Percentiles rank a stretch among this genome's conserved stretches.
phyloP scores from a whole-genome alignment of 2,329 filamentous ascomycete genomes.

The Dothiorella sarmentorum region DNA sequence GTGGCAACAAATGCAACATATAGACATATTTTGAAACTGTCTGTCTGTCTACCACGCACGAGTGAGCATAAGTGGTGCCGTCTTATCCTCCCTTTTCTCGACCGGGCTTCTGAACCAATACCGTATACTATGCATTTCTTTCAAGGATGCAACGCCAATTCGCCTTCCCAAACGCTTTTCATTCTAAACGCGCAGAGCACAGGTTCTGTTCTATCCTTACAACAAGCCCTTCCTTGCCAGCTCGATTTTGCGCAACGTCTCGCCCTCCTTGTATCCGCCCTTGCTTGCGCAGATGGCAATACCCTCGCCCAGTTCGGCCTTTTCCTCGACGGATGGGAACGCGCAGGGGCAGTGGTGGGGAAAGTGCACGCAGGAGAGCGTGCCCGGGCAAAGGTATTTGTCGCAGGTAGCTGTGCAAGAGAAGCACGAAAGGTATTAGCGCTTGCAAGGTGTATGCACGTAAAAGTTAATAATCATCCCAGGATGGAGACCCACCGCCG shows the following conservation, averaged over 20 bases:
- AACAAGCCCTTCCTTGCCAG: slow-evolving; percentile 74
- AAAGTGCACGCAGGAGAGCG: slow-evolving; percentile 90
- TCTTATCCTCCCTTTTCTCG: no score
- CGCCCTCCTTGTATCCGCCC: slow-evolving; percentile 69
- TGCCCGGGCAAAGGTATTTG: slow-evolving; percentile 92
- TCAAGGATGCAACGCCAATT: not conserved
- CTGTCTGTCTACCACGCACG: not conserved
- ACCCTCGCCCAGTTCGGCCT: slow-evolving; percentile 70
- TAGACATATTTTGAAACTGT: not conserved
- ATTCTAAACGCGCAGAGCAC: not conserved
- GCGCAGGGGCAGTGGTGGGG: slow-evolving; percentile 96
- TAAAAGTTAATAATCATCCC: no score
- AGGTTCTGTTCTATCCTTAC: slow-evolving; percentile 35
- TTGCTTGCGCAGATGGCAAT: slow-evolving; percentile 70
- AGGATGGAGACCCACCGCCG: slow-evolving; percentile 61
- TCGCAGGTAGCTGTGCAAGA: slow-evolving; percentile 69
- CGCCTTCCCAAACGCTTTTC: not conserved
- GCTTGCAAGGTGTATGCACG: no score
- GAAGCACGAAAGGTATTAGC: not conserved
- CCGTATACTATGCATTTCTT: no score
- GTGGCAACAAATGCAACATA: not conserved
- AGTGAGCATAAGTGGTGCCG: no score
- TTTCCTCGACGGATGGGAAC: slow-evolving; percentile 62
- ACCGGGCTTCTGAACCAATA: no score
- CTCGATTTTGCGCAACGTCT: slow-evolving; percentile 72